Percentiles rank a stretch among this genome's conserved stretches.
phyloP scores from a whole-genome alignment of 331 rosid genomes.

The Saraca asoca region DNA sequence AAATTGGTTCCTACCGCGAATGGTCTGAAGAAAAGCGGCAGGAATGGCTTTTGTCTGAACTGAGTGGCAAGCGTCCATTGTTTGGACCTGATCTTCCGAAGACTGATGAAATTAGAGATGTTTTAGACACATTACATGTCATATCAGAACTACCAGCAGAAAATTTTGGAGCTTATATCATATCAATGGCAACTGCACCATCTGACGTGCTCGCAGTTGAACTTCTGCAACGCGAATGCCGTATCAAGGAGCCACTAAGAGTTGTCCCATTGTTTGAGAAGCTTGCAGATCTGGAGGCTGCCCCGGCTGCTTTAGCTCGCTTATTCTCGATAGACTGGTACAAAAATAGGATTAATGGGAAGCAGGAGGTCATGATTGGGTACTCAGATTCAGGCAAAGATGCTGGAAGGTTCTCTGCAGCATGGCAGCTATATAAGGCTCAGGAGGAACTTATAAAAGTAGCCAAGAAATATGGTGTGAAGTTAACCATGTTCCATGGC shows the following conservation, averaged over 20 bases:
- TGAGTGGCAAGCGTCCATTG: conserved; percentile 92
- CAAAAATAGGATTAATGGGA: conserved; percentile 72
- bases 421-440: conserved; percentile 97
- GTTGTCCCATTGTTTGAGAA: conserved; percentile 97
- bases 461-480: conserved; percentile 82
- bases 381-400: conserved; percentile 99
- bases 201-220: conserved; percentile 98
- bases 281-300: conserved; percentile 92
- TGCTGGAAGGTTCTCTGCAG: conserved; percentile 97
- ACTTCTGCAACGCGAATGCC: conserved; percentile 92
- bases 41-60: no score
- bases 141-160: conserved; percentile 89
- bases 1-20: no score
- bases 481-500: conserved; percentile 98
- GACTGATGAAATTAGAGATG: conserved; percentile 93
- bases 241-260: conserved; percentile 69
- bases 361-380: conserved; percentile 99
- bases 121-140: conserved; percentile 83
- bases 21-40: no score
- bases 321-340: conserved; percentile 95
- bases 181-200: conserved; percentile 98
- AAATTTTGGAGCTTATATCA: conserved; percentile 95
- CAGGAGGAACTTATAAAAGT: conserved; percentile 94
- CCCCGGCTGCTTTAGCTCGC: conserved; percentile 90
- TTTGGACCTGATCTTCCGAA: conserved; percentile 94